phyloP scores from a whole-genome alignment of 306 rosid species.

The Vigna radiata region DNA sequence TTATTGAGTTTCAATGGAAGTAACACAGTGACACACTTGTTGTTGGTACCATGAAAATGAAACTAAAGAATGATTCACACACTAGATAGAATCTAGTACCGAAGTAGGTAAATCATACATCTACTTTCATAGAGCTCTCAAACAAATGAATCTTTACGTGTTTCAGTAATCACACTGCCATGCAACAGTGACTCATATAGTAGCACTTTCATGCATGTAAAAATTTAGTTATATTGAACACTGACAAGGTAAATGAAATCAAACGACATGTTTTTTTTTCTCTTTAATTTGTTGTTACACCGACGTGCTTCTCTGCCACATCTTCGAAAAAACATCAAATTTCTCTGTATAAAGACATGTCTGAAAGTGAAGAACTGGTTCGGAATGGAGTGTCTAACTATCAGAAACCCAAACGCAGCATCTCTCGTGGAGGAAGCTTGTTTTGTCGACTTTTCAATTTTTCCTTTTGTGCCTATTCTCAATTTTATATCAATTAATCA shows the following conservation, averaged over 20 bases:
- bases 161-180: not conserved
- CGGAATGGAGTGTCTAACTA: not conserved
- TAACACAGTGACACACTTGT: conserved; percentile 16
- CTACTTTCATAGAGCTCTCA: not conserved
- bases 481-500: not conserved
- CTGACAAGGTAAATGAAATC: not conserved
- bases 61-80: conserved; percentile 21
- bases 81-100: not conserved
- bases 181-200: not conserved
- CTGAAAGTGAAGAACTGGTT: not conserved
- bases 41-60: conserved; percentile 47
- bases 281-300: not conserved
- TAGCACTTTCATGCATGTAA: not conserved
- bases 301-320: conserved; percentile 18
- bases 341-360: conserved; percentile 9
- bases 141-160: conserved; percentile 10
- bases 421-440: conserved; percentile 5
- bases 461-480: too few relatives aligned
- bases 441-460: not conserved
- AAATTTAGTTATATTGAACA: too few relatives aligned
- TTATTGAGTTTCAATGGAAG: conserved; percentile 55
- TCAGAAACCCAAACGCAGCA: not conserved
- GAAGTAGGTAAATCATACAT: conserved; percentile 17
- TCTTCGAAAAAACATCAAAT: not conserved
- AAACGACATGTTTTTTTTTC: not conserved